A percentile compares a stretch with the other conserved stretches of the same genome.
Evolutionary conservation across 2,329 filamentous ascomycete species (phyloP).

Genomic region (Paraconiothyrium brasiliense): DNA sequence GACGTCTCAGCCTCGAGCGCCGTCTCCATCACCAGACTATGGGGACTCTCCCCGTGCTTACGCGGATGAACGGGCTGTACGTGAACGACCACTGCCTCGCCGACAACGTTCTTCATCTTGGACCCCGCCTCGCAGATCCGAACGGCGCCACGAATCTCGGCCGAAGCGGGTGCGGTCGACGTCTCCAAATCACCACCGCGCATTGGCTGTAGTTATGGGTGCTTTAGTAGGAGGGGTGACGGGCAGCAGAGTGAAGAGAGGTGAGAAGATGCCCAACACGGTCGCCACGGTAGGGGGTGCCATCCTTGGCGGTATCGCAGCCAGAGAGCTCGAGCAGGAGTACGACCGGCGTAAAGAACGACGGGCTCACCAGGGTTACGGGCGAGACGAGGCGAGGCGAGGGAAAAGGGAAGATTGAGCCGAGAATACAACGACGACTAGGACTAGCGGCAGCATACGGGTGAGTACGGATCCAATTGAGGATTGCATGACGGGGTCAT

Average conservation of each 20-base stretch:
- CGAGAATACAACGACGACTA: slow-evolving; percentile 15
- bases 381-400: slow-evolving; percentile 18
- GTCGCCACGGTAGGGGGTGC: slow-evolving; percentile 46
- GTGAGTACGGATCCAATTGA: slow-evolving; percentile 2
- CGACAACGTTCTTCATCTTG: slow-evolving; percentile 37
- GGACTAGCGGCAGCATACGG: slow-evolving; percentile 5
- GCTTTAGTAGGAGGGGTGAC: slow-evolving; percentile 46
- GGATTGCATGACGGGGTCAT: slow-evolving; percentile 10
- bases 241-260: slow-evolving; percentile 40
- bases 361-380: slow-evolving; percentile 20
- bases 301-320: slow-evolving; percentile 46
- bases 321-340: slow-evolving; percentile 37
- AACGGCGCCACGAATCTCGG: slow-evolving; percentile 24
- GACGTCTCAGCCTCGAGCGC: slow-evolving; percentile 13
- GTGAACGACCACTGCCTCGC: slow-evolving; percentile 29
- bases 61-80: slow-evolving; percentile 24
- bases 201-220: slow-evolving; percentile 41
- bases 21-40: slow-evolving; percentile 22
- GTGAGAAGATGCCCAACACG: slow-evolving; percentile 29
- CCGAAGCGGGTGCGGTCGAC: slow-evolving; percentile 27
- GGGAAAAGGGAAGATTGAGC: slow-evolving; percentile 13
- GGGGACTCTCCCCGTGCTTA: slow-evolving; percentile 18
- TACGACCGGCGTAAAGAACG: slow-evolving; percentile 32
- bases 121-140: slow-evolving; percentile 38
- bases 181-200: slow-evolving; percentile 35